Evolutionary conservation across 805 yeast genomes (phyloP), one percentile per base, ranked within the genome.

Genomic region (Wickerhamomyces pijperi): DNA sequence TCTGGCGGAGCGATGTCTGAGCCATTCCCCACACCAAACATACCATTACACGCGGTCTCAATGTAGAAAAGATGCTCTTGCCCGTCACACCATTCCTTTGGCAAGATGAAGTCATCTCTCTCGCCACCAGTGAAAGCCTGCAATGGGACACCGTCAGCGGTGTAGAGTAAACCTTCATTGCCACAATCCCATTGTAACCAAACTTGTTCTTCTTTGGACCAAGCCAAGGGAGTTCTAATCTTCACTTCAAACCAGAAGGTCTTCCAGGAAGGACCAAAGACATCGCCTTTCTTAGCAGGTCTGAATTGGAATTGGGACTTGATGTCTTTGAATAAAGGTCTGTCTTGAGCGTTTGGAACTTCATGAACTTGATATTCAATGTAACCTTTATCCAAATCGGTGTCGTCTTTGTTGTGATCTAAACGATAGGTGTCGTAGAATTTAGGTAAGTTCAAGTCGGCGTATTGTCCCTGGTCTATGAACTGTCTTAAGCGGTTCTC

Each of bases 221-320:
- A 63, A 3, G 66, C 56, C 14, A 64, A 47, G 0, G 95, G 95
- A 5, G 90, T 64, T n/a, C 65, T 63, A 42, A 84, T 60, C 13
- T 68, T 60, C 17, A 90, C 62, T 48, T 76, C 72, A 60, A 92
- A 86, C 98, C 98, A 90, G 46, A 86, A 94, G 1, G 97, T 82
- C 42, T 90, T 80, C 98, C 98, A 90, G 13, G 94, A 82, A 3
- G 98, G 98, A 0, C 97, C 97, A 56, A 83, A 86, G 8, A 67
- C 61, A 48, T 83, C 79, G 18, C 92, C 94, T 46, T 76, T 77
- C 13, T 60, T 56, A n/a, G 84, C 80, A 19, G 65, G 62, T 47
- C 68, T 62, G 68, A 76, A 76, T 18, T 69, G 64, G 3, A 45
- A 42, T 5, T 41, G 35, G 12, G 33, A 12, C 14, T 42, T 36